phyloP scores from a whole-genome alignment of 768 basidiomycete species.

The Russula foetens region DNA sequence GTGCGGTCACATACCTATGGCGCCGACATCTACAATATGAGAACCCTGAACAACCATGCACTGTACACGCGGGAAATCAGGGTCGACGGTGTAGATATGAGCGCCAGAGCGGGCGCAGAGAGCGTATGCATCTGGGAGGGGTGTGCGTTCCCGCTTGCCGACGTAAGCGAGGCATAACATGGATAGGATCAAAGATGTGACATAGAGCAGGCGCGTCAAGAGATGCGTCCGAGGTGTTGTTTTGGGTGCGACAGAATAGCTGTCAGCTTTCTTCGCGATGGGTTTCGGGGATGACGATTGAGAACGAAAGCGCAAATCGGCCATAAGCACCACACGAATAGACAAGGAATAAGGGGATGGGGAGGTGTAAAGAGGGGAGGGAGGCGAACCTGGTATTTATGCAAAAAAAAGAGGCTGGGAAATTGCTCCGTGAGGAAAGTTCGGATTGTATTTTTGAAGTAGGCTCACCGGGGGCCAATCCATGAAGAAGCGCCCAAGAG shows the following conservation, averaged over 20 bases:
- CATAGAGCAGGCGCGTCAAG: conserved; percentile 11
- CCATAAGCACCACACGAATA: conserved; percentile 6
- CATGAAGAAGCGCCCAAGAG: conserved; percentile 5
- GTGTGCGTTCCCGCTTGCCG: not conserved
- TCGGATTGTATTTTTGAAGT: conserved; percentile 12
- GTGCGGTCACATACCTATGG: conserved; percentile 38
- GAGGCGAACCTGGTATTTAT: conserved; percentile 19
- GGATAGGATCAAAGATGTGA: conserved; percentile 22
- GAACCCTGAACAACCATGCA: conserved; percentile 53
- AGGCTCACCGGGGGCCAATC: conserved; percentile 16
- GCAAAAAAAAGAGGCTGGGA: conserved; percentile 15
- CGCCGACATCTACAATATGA: conserved; percentile 46
- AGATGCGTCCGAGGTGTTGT: not conserved
- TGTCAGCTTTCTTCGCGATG: not conserved
- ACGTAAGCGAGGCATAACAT: conserved; percentile 18
- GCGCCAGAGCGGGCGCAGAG: conserved; percentile 49
- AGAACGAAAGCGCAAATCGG: conserved; percentile 20
- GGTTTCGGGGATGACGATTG: conserved; percentile 16
- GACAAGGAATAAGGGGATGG: not conserved
- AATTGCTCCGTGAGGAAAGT: conserved; percentile 17
- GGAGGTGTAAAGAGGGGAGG: not conserved
- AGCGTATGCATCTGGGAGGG: conserved; percentile 37
- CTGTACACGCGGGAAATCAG: conserved; percentile 40
- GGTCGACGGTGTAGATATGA: conserved; percentile 63
- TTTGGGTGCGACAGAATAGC: not conserved